Conservation (phyloP, 768 basidiomycete genomes). For the Hypsizygus marmoreus region DNA sequence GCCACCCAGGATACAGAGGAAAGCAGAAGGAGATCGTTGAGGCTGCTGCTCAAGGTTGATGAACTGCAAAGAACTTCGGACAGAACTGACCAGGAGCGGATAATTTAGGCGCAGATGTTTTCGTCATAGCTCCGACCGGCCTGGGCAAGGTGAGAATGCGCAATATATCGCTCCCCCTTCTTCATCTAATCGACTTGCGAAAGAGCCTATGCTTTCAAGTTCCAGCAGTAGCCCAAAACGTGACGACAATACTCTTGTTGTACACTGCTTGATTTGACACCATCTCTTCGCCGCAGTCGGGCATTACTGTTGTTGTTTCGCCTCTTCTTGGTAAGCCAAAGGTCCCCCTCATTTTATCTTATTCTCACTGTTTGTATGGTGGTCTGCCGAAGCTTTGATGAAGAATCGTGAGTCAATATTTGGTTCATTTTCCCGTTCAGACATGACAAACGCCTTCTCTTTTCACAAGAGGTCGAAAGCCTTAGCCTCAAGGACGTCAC, state of each 20-base stretch:
- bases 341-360: neutral
- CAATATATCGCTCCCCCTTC: no score
- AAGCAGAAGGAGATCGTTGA: conserved; percentile 78
- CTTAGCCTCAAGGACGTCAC: conserved; percentile 55
- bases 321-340: conserved; percentile 66
- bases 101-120: conserved; percentile 62
- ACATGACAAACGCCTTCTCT: neutral
- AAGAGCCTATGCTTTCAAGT: conserved; percentile 87
- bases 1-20: conserved; percentile 69
- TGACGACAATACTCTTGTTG: conserved; percentile 23
- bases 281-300: conserved; percentile 42
- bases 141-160: conserved; percentile 88
- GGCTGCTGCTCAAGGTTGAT: conserved; percentile 61
- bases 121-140: conserved; percentile 84
- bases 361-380: no score
- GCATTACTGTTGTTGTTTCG: conserved; percentile 75
- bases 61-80: neutral
- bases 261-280: neutral
- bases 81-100: neutral
- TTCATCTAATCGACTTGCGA: no score
- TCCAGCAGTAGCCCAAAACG: conserved; percentile 69
- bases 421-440: neutral
- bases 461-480: conserved; percentile 58
- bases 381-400: conserved; percentile 89
- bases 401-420: conserved; percentile 65